phyloP scores from a whole-genome alignment of 2,329 filamentous ascomycete species.

The Clonostachys sp. region DNA sequence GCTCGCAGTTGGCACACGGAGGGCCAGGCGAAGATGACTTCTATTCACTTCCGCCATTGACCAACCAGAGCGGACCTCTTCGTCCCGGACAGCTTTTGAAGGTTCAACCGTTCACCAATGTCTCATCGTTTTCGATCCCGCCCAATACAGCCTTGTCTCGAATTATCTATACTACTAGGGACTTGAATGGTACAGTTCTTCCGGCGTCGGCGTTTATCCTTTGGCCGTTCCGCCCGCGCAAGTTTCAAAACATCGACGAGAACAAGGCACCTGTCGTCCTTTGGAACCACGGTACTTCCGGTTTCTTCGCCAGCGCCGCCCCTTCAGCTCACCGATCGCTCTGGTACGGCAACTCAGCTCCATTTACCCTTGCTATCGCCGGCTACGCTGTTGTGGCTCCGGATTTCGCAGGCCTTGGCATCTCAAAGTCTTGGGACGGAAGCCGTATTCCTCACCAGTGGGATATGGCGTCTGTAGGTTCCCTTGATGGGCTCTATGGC shows the following conservation, averaged over 20 bases:
- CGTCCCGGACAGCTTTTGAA: slow-evolving; percentile 7
- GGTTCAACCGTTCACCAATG: slow-evolving; percentile 7
- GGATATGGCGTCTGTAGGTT: slow-evolving; percentile 24
- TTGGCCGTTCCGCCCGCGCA: slow-evolving; percentile 28
- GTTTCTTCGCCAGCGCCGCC: slow-evolving; percentile 24
- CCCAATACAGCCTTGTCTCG: slow-evolving; percentile 28
- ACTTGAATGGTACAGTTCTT: slow-evolving; percentile 31
- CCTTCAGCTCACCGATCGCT: slow-evolving; percentile 32
- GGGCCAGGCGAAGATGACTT: slow-evolving; percentile 10
- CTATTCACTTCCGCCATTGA: slow-evolving; percentile 4
- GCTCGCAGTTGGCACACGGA: slow-evolving; percentile 7
- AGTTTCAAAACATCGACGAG: not conserved
- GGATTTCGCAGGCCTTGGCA: slow-evolving; percentile 37
- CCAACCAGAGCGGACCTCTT: not conserved
- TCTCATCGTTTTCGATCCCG: slow-evolving; percentile 1
- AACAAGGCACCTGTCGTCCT: slow-evolving; percentile 19
- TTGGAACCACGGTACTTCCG: slow-evolving; percentile 39
- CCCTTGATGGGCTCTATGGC: slow-evolving; percentile 35
- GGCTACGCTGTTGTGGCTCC: slow-evolving; percentile 38
- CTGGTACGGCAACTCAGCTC: slow-evolving; percentile 29
- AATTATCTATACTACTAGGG: slow-evolving; percentile 37
- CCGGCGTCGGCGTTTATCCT: slow-evolving; percentile 41
- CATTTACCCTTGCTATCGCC: slow-evolving; percentile 26
- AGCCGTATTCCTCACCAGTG: slow-evolving; percentile 32
- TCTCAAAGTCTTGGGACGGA: slow-evolving; percentile 23